Evolutionary conservation across 129 eudicot species (phyloP).

Genomic region (Kitagawia praeruptora): DNA sequence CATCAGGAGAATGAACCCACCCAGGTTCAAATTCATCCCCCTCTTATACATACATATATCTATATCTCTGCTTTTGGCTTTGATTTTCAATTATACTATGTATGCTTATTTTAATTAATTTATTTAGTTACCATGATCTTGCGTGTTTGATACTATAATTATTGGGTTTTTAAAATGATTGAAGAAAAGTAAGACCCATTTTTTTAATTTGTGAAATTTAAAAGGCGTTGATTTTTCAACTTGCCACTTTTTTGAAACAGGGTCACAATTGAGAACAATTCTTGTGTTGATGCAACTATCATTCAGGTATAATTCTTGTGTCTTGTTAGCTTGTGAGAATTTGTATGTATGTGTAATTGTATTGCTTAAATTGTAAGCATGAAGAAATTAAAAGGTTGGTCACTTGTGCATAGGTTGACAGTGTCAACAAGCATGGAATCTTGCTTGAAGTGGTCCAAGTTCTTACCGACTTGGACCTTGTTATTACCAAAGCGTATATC

Average conservation of each 20-base stretch:
- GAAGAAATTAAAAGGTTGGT: not conserved
- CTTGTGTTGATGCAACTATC: slow-evolving; percentile 73
- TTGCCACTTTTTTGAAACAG: slow-evolving; percentile 34
- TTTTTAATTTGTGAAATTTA: not conserved
- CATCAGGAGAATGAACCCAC: slow-evolving; percentile 84
- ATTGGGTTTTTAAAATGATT: not conserved
- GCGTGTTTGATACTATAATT: not conserved
- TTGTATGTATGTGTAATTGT: not conserved
- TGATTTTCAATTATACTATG: not conserved
- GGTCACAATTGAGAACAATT: slow-evolving; percentile 68
- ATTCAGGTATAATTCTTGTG: slow-evolving; percentile 45
- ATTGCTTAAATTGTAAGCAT: not conserved
- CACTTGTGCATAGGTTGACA: slow-evolving; percentile 50
- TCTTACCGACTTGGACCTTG: slow-evolving; percentile 70
- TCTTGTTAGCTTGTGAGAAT: not conserved
- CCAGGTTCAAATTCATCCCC: slow-evolving; percentile 32
- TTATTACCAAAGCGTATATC: slow-evolving; percentile 78
- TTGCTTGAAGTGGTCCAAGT: slow-evolving; percentile 92
- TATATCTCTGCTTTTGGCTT: not conserved
- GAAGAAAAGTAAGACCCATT: not conserved
- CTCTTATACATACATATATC: not conserved
- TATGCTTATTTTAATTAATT: not conserved
- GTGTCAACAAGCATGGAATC: slow-evolving; percentile 86
- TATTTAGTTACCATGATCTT: not conserved
- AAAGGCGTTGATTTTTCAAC: not conserved